Evolutionary conservation across 2,329 filamentous ascomycete species (phyloP).

Genomic region (Ophiostoma perfectum): DNA sequence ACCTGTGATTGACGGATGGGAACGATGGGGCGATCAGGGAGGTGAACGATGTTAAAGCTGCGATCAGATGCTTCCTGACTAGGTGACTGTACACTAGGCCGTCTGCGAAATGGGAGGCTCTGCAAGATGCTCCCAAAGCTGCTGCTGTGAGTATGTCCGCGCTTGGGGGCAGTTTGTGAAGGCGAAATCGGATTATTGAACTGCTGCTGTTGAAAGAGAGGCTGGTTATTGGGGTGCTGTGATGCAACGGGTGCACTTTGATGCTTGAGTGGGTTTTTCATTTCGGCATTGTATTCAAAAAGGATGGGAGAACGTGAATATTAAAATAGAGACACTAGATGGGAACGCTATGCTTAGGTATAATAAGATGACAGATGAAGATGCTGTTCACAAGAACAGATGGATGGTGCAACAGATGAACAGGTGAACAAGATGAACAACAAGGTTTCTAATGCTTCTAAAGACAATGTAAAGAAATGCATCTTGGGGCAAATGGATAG

Average conservation of each 20-base stretch:
- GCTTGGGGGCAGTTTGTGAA: background rate
- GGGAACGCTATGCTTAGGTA: background rate
- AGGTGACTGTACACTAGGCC: background rate
- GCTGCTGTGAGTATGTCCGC: slow-evolving; percentile 12
- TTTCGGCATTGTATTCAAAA: slow-evolving; percentile 7
- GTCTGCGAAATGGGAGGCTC: slow-evolving; percentile 10
- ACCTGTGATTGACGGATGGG: slow-evolving; percentile 26
- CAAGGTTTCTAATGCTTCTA: background rate
- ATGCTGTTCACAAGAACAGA: slow-evolving; percentile 5
- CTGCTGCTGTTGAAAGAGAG: slow-evolving; percentile 1
- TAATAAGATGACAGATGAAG: background rate
- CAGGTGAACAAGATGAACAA: slow-evolving; percentile 3
- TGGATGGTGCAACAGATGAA: background rate
- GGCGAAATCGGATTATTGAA: background rate
- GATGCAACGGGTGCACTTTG: slow-evolving; percentile 19
- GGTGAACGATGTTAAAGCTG: slow-evolving; percentile 24
- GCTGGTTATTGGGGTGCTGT: background rate
- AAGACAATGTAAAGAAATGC: background rate
- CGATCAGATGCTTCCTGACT: background rate
- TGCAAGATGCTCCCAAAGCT: slow-evolving; percentile 15
- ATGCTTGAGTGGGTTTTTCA: slow-evolving; percentile 23
- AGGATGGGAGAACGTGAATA: background rate
- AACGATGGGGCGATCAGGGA: slow-evolving; percentile 30
- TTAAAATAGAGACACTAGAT: background rate
- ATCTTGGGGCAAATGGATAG: background rate